phyloP scores from a whole-genome alignment of 2,329 filamentous ascomycete species.

The Trichoderma citrinoviride region DNA sequence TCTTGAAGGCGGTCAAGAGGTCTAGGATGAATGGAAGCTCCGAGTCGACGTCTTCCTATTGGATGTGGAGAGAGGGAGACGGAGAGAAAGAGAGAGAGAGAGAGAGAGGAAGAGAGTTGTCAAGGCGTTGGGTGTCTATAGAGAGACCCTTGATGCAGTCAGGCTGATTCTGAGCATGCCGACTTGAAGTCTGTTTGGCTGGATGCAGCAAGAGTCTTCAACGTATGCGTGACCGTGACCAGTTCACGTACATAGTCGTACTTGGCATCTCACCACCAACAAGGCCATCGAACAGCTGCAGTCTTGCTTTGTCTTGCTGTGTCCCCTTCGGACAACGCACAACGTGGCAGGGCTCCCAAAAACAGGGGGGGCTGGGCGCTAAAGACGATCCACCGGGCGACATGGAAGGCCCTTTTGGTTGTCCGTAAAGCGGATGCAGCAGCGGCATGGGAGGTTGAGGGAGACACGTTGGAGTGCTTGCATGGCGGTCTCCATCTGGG shows the following conservation, averaged over 20 bases:
- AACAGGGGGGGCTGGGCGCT: slow-evolving; percentile 19
- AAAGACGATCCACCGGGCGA: slow-evolving; percentile 16
- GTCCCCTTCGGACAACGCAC: slow-evolving; percentile 4
- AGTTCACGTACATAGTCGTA: too few species aligned
- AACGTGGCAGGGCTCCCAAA: slow-evolving; percentile 20
- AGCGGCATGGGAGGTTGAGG: background rate
- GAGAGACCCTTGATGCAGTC: background rate
- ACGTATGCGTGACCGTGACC: too few species aligned
- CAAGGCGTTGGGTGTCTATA: too few species aligned
- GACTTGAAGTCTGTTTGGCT: too few species aligned
- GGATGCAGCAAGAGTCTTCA: too few species aligned
- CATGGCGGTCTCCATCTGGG: slow-evolving; percentile 9
- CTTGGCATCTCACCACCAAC: too few species aligned
- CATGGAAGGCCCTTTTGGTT: background rate
- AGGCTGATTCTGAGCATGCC: too few species aligned
- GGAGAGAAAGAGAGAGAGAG: background rate
- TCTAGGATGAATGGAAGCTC: background rate
- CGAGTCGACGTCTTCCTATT: background rate
- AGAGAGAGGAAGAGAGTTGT: background rate
- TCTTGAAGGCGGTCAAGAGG: too few species aligned
- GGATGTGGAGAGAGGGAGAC: too few species aligned
- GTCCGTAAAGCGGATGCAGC: slow-evolving; percentile 16
- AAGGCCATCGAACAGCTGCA: too few species aligned
- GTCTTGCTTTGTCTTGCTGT: too few species aligned
- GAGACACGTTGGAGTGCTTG: slow-evolving; percentile 19